A percentile compares a stretch with the other conserved stretches of the same genome.
phyloP scores from a whole-genome alignment of 1,139 yeast genomes.

The Blastobotrys indianensis region DNA sequence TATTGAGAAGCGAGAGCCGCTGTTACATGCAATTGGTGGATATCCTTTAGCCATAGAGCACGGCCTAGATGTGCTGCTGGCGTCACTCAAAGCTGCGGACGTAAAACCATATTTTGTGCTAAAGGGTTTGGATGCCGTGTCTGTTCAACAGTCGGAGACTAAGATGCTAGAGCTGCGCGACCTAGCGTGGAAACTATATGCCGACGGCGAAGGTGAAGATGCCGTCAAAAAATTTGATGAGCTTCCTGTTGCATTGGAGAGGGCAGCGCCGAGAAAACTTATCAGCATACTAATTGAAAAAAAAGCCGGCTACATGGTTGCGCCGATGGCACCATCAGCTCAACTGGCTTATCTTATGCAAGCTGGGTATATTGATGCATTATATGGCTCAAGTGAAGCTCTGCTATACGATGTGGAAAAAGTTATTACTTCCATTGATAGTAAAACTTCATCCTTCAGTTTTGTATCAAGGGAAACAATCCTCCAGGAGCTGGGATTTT shows the following conservation, averaged over 20 bases:
- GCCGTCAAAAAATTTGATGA: slow-evolving; percentile 33
- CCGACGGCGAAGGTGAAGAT: slow-evolving; percentile 31
- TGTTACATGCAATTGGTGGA: slow-evolving; percentile 77
- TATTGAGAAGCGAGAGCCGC: slow-evolving; percentile 61
- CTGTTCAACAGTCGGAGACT: slow-evolving; percentile 19
- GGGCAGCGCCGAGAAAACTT: slow-evolving; percentile 40
- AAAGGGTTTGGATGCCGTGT: slow-evolving; percentile 43
- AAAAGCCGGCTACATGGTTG: slow-evolving; percentile 61
- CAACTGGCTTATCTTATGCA: slow-evolving; percentile 70
- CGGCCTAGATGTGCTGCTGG: slow-evolving; percentile 54
- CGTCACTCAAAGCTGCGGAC: slow-evolving; percentile 52
- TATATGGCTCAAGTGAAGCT: slow-evolving; percentile 81
- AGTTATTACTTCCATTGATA: slow-evolving; percentile 68
- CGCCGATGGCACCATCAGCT: slow-evolving; percentile 79
- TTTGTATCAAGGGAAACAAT: slow-evolving; percentile 58
- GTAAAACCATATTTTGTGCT: slow-evolving; percentile 75
- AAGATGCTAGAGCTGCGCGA: slow-evolving; percentile 22
- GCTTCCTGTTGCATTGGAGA: slow-evolving; percentile 9
- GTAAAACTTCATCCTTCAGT: slow-evolving; percentile 56
- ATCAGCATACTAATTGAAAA: slow-evolving; percentile 52
- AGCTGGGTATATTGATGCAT: slow-evolving; percentile 54
- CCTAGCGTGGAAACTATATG: slow-evolving; percentile 36
- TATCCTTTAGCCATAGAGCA: slow-evolving; percentile 60
- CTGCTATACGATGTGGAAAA: slow-evolving; percentile 61
- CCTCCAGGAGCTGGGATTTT: slow-evolving; percentile 52